phyloP scores from a whole-genome alignment of 2,329 filamentous ascomycete species.

The Cercospora beticola region DNA sequence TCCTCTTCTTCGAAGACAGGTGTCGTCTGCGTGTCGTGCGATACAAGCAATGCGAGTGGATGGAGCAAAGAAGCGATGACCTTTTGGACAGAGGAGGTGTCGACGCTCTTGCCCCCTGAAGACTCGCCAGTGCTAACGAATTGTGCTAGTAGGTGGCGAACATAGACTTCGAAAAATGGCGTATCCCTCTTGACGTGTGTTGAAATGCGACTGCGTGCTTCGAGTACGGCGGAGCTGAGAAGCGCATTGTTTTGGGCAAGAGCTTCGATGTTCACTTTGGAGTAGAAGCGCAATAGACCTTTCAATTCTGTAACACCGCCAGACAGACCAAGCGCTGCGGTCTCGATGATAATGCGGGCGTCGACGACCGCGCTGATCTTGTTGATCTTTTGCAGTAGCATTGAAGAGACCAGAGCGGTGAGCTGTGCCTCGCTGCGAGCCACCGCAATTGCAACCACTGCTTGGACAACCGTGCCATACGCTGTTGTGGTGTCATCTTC shows the following conservation, averaged over 20 bases:
- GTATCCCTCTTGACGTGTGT: conserved; percentile 66
- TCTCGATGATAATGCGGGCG: conserved; percentile 79
- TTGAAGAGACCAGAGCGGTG: conserved; percentile 85
- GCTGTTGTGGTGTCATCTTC: conserved; percentile 77
- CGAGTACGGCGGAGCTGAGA: conserved; percentile 71
- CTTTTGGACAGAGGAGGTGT: conserved; percentile 72
- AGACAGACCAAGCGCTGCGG: conserved; percentile 72
- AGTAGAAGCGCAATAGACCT: conserved; percentile 79
- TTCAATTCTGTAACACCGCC: conserved; percentile 82
- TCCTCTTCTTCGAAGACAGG: conserved; percentile 52
- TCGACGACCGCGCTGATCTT: conserved; percentile 80
- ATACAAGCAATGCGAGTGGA: conserved; percentile 82
- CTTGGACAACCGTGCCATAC: conserved; percentile 88
- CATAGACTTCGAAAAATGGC: conserved; percentile 76
- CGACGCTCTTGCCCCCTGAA: conserved; percentile 50
- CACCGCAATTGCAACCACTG: conserved; percentile 85
- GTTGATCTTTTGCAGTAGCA: conserved; percentile 92
- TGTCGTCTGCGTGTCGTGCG: conserved; percentile 52
- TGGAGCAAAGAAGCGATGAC: conserved; percentile 86
- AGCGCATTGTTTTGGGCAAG: conserved; percentile 66
- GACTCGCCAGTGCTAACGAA: conserved; percentile 89
- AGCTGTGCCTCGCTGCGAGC: conserved; percentile 86
- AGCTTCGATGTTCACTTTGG: conserved; percentile 70
- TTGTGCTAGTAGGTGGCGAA: conserved; percentile 78
- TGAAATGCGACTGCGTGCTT: conserved; percentile 77